These are phyloP conservation scores for Ophiostoma triangulosporum DNA, from an alignment of 2,329 filamentous ascomycete genomes.

Conservation along the genomic window DNA sequence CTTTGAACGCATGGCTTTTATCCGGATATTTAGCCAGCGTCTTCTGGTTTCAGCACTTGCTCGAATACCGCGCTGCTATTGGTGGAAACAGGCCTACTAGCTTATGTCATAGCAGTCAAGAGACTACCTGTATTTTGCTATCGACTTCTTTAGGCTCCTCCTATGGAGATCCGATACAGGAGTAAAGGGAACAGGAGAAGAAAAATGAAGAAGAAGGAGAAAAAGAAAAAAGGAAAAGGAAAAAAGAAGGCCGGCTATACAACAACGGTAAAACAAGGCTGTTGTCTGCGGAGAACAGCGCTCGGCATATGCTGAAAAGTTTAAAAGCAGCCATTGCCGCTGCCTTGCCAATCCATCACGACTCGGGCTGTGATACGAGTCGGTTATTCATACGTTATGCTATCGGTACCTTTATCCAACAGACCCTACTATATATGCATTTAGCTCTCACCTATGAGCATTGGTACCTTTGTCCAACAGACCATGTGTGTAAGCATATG, in stretches of 20 bases:
- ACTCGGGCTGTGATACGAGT: too few relatives aligned
- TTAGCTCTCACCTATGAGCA: too few relatives aligned
- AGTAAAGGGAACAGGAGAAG: neutral
- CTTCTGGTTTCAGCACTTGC: constrained; percentile 3
- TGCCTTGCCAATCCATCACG: too few relatives aligned
- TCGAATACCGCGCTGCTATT: constrained; percentile 1
- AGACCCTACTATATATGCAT: neutral
- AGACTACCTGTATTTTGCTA: neutral
- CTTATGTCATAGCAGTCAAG: neutral
- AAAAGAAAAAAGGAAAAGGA: neutral
- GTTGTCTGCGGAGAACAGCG: neutral
- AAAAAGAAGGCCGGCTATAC: neutral
- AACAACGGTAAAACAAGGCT: neutral
- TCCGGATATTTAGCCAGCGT: neutral
- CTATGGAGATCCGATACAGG: neutral
- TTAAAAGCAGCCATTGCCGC: too few relatives aligned
- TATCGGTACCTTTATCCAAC: neutral
- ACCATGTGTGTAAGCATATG: neutral
- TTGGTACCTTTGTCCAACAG: neutral
- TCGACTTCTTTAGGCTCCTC: neutral
- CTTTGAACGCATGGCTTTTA: neutral
- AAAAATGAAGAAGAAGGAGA: neutral
- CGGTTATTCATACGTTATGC: too few relatives aligned
- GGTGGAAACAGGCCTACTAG: constrained; percentile 2
- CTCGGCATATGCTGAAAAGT: neutral